A percentile compares a stretch with the other conserved stretches of the same genome.
Evolutionary conservation across 257 asterid species (phyloP).

Genomic region (Fraxinus excelsior): DNA sequence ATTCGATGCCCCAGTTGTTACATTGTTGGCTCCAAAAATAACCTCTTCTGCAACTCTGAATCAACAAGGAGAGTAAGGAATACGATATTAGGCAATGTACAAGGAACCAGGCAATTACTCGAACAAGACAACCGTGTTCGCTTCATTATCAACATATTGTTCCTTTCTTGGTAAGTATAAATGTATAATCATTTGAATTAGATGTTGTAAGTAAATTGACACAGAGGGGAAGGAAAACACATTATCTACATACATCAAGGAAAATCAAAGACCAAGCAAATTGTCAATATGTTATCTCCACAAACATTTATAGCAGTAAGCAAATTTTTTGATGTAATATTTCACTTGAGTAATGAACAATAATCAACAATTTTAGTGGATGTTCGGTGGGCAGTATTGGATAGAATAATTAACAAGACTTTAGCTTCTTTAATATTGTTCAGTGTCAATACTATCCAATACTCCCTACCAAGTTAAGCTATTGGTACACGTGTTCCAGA

Average conservation of each 20-base stretch:
- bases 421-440: too few relatives aligned
- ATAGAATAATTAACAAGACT: too few relatives aligned
- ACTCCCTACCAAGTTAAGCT: not conserved
- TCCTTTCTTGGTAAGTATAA: too few relatives aligned
- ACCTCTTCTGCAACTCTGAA: slow-evolving; percentile 92
- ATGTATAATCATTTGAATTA: too few relatives aligned
- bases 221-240: too few relatives aligned
- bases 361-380: not conserved
- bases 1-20: slow-evolving; percentile 99
- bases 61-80: not conserved
- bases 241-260: too few relatives aligned
- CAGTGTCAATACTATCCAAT: too few relatives aligned
- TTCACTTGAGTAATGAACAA: not conserved
- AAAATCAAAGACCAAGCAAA: not conserved
- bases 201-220: too few relatives aligned
- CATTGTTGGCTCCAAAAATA: slow-evolving; percentile 78
- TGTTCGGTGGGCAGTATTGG: too few relatives aligned
- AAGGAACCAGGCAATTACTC: not conserved
- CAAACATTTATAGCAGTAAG: not conserved
- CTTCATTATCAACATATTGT: not conserved
- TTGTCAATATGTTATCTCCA: not conserved
- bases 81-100: not conserved
- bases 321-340: too few relatives aligned
- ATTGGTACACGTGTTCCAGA: not conserved
- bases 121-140: not conserved